A percentile compares a stretch with the other conserved stretches of the same genome.
Conservation (phyloP, 345 rosid genomes). For the Draba incana region DNA sequence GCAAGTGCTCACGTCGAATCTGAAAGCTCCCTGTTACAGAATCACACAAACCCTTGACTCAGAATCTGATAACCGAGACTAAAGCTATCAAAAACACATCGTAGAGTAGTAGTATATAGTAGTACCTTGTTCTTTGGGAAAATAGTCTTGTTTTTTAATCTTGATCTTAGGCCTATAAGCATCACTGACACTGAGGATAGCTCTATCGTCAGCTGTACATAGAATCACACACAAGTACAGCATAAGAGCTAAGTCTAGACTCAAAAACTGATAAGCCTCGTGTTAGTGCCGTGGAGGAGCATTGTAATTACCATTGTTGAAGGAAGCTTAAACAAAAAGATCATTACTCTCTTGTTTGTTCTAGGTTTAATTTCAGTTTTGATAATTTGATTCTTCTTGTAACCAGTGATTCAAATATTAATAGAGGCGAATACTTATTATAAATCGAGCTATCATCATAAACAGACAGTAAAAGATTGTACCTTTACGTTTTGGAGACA, state of each 20-base stretch:
- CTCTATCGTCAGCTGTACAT: conserved; percentile 31
- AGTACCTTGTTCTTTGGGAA: conserved; percentile 26
- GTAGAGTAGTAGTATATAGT: not conserved
- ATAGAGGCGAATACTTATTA: not conserved
- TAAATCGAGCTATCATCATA: not conserved
- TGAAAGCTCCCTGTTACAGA: conserved; percentile 47
- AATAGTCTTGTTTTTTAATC: conserved; percentile 17
- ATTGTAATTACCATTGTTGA: too few relatives aligned
- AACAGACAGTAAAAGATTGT: not conserved
- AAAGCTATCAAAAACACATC: conserved; percentile 9
- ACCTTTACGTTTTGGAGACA: conserved; percentile 42
- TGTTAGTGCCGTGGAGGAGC: too few relatives aligned
- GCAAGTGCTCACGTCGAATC: conserved; percentile 39
- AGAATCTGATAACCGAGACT: not conserved
- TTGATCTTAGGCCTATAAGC: conserved; percentile 16
- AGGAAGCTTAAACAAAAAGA: too few relatives aligned
- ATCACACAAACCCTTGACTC: not conserved
- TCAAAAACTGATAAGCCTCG: too few relatives aligned
- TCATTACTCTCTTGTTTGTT: too few relatives aligned
- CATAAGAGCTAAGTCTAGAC: not conserved
- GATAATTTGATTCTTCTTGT: not conserved
- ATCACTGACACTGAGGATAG: not conserved
- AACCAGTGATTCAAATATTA: not conserved
- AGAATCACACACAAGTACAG: conserved; percentile 21
- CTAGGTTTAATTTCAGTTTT: not conserved